Base-by-base conservation (phyloP, 2,329 filamentous ascomycete species). In the Aspergillus brunneoviolaceus region DNA sequence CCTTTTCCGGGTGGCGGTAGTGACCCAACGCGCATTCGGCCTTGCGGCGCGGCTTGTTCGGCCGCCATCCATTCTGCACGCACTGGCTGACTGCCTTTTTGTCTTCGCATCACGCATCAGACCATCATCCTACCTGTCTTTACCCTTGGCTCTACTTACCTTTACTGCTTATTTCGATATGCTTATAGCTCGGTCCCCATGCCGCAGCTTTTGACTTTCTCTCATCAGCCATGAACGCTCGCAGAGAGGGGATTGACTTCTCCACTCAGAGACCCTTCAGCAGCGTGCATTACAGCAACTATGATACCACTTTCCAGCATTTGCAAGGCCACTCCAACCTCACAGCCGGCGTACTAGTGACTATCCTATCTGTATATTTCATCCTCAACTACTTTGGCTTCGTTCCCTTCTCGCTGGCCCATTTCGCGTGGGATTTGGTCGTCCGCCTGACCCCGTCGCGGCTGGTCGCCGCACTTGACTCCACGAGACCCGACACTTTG, bases 391-490 rank as follows among this genome's bases (percentile, higher is more conserved):
- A 75, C 57, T 66, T 76, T 25, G 65, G 71, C 23, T 62, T 70
- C 25, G 55, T 72, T 14, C 71, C 72, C 5, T 63, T 70, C 31
- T 69, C 70, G 9, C 54, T 76, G 51, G 67, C 71, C 45, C 71
- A 63, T n/a, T 51, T 69, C 29, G 45, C 73, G 53, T 80, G 79
- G 76, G 73, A 76, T 65, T 59, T 74, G 9, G 35, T 76, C 23
- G 70, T 80, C 57, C 77, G 75, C 57, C 35, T 77, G 19, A 74
- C 71, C 3, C 79, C 79, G 9, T 74, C 75, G 12, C 70, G 70
- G 54, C 67, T 80, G 53, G 69, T 80, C 55, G 70, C 74, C 61
- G 74, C 76, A 49, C 73, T 86, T 78, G 81, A 80, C 84, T 63
- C 81, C 79, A 60, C 75, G 72, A 75, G 76, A 62, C 65, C 70